These are phyloP conservation scores for Xylariaceae sp. DNA, from an alignment of 2,329 filamentous ascomycete species.

Conservation along the genomic window DNA sequence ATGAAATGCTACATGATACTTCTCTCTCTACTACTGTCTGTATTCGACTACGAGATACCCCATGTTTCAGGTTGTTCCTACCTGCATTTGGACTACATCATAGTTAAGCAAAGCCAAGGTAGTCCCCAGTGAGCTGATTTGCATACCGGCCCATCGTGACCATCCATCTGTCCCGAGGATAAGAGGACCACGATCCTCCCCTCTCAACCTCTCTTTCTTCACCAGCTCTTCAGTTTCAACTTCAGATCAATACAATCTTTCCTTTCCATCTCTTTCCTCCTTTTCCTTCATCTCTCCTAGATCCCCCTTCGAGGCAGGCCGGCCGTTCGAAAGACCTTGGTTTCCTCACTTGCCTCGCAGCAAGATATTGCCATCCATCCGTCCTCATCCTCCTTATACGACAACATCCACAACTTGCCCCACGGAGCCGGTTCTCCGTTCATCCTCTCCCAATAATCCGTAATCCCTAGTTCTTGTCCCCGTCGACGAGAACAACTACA, in stretches of 20 bases:
- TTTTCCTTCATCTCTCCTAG: conserved; percentile 23
- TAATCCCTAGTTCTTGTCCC: conserved; percentile 25
- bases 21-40: conserved; percentile 16
- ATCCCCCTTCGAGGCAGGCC: conserved; percentile 21
- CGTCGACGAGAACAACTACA: conserved; percentile 20
- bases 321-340: conserved; percentile 17
- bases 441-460: conserved; percentile 19
- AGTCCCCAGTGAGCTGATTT: conserved; percentile 23
- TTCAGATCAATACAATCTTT: conserved; percentile 26
- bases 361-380: conserved; percentile 10
- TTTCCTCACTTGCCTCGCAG: conserved; percentile 22
- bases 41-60: conserved; percentile 14
- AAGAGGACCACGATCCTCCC: conserved; percentile 27
- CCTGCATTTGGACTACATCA: conserved; percentile 17
- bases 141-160: conserved; percentile 21
- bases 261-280: conserved; percentile 17
- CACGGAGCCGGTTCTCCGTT: conserved; percentile 28
- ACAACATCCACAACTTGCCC: conserved; percentile 6
- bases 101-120: conserved; percentile 5
- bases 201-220: conserved; percentile 16
- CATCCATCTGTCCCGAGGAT: conserved; percentile 24
- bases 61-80: conserved; percentile 29
- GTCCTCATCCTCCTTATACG: conserved; percentile 15
- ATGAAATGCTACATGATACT: conserved; percentile 14
- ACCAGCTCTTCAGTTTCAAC: conserved; percentile 25